These are phyloP conservation scores for Tolypocladium guangdongense DNA, from an alignment of 2,329 filamentous ascomycete species.

Conservation along the genomic window DNA sequence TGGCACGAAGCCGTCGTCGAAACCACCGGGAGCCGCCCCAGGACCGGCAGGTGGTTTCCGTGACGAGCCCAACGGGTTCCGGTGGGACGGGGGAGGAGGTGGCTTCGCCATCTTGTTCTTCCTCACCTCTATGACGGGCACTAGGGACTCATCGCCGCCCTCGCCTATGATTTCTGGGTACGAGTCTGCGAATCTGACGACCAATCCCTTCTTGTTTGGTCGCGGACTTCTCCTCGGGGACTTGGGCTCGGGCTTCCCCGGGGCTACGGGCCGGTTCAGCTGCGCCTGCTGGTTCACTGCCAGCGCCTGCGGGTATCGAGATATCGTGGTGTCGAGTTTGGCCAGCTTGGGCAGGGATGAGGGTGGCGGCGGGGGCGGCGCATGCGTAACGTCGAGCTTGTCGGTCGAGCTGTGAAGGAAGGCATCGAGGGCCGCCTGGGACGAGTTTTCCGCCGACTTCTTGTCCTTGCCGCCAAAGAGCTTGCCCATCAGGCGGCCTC, in stretches of 20 bases:
- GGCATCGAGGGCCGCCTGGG: slow-evolving; percentile 39
- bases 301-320: slow-evolving; percentile 44
- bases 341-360: slow-evolving; percentile 38
- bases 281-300: slow-evolving; percentile 32
- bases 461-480: slow-evolving; percentile 41
- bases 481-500: slow-evolving; percentile 52
- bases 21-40: slow-evolving; percentile 1
- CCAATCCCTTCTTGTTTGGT: slow-evolving; percentile 52
- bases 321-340: slow-evolving; percentile 44
- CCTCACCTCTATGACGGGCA: slow-evolving; percentile 61
- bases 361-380: slow-evolving; percentile 31
- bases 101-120: slow-evolving; percentile 36
- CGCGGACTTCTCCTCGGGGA: slow-evolving; percentile 34
- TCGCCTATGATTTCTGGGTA: slow-evolving; percentile 77
- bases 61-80: slow-evolving; percentile 3
- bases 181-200: slow-evolving; percentile 62
- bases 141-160: slow-evolving; percentile 77
- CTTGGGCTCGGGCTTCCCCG: slow-evolving; percentile 26
- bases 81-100: slow-evolving; percentile 18
- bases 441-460: slow-evolving; percentile 19
- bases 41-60: slow-evolving; percentile 1
- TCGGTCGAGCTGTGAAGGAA: slow-evolving; percentile 48
- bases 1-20: slow-evolving; percentile 38
- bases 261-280: slow-evolving; percentile 30
- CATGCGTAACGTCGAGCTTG: slow-evolving; percentile 41